Base-by-base conservation (phyloP, 2,329 filamentous ascomycete genomes). In the Pseudogymnoascus sp. region DNA sequence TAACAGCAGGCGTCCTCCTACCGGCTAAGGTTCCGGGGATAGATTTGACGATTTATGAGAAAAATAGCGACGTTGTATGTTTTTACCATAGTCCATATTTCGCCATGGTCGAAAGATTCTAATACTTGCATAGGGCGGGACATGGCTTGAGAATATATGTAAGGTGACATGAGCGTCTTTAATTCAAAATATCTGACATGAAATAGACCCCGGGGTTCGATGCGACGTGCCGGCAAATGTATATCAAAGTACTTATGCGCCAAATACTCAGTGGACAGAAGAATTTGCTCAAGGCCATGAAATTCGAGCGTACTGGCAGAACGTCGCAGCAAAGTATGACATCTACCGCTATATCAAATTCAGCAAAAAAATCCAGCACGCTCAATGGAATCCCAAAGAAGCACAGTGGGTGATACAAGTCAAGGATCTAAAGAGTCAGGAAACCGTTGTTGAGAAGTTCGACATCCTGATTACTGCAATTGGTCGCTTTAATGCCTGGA, bases 191-290 rank as follows among this genome's bases (percentile, higher is more conserved):
- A 80, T 79, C 60, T 74, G 72, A 88, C 64, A 85, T 85, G 0
- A 86, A 85, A 1, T 83, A 87, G 45, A 52, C 45, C 45, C 45
- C 10, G 45, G 45, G 8, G 45, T 52, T 0, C 76, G 84, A 42
- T 90, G 87, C 66, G 86, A 89, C 70, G 82, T 90, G 12, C 85
- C 87, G 0, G 82, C 86, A 0, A 85, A 88, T 70, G 85, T 87
- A 18, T 90, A 90, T 67, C 87, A 89, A 69, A 82, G 82, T 6
- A 85, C 83, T 0, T 90, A 89, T 70, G 77, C 79, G 5, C 85
- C 86, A 0, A 90, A 90, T 62, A 82, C 80, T 0, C 78, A 88
- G 65, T 91, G 88, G 88, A 80, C 79, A 0, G 84, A 89, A 67
- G 79, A 85, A 63, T 90, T 88, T 68, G 82, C 87, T 0, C 82